These are phyloP conservation scores for Schizochytrium sp. DNA, from an alignment of 108 stramenopile genomes.

Conservation along the genomic window DNA sequence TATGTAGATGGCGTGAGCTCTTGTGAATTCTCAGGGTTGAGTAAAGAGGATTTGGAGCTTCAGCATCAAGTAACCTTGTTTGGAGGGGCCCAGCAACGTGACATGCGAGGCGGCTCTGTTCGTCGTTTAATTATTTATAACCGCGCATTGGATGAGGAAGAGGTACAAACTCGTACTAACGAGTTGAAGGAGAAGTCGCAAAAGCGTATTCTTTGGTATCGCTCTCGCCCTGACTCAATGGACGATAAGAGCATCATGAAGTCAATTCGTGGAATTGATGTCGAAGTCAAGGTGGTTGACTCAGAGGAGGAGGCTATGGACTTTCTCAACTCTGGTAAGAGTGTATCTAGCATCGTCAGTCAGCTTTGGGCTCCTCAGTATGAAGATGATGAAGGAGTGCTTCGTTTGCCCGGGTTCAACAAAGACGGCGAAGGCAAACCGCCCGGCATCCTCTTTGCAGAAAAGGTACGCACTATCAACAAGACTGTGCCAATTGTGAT, in stretches of 20 bases:
- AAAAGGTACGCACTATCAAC: background rate
- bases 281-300: background rate
- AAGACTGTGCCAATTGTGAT: slow-evolving; percentile 1
- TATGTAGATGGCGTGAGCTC: slow-evolving; percentile 63
- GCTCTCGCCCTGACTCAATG: background rate
- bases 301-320: slow-evolving; percentile 28
- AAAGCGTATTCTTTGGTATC: slow-evolving; percentile 38
- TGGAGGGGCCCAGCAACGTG: slow-evolving; percentile 61
- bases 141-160: slow-evolving; percentile 49
- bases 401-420: background rate
- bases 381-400: slow-evolving; percentile 30
- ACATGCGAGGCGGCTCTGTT: slow-evolving; percentile 59
- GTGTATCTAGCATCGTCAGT: background rate
- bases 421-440: background rate
- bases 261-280: slow-evolving; percentile 7
- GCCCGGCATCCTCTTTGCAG: slow-evolving; percentile 12
- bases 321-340: background rate
- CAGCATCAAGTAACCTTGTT: slow-evolving; percentile 63
- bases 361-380: slow-evolving; percentile 31
- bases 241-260: background rate
- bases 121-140: slow-evolving; percentile 50
- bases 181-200: background rate
- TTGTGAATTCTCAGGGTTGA: slow-evolving; percentile 5
- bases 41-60: slow-evolving; percentile 43
- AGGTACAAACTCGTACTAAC: background rate